Evolutionary conservation across 2,329 filamentous ascomycete genomes (phyloP), one percentile per base, ranked within the genome.

Genomic region (Colletotrichum tamarilloi): DNA sequence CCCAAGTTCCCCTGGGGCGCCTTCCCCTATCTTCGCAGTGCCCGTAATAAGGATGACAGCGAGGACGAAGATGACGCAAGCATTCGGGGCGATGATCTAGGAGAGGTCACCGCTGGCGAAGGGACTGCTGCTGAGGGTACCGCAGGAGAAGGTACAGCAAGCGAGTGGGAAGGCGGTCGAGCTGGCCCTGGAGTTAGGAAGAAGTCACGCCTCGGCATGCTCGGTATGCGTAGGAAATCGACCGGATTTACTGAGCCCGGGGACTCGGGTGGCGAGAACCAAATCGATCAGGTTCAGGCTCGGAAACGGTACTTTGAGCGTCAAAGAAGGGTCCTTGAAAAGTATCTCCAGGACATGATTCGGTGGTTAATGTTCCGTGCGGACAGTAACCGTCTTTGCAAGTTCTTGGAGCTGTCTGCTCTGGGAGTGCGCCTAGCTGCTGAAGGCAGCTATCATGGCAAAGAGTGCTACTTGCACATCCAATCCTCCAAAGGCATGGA

Each of bases 391-490:
- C 92, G 97, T 11, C 87, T 99, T 4, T 99, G 97, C 84, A 97
- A 97, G 76, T 99, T 99, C 81, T 86, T 99, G 2, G 97, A 99
- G 81, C 87, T 99, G 9, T 99, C 97, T 24, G 96, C 97, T 0
- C 87, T 99, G 5, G 97, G 97, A 26, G 95, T 99, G 62, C 92
- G 97, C 60, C 89, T 99, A 62, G 97, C 97, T 28, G 95, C 96
- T 0, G 97, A 99, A 82, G 95, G 95, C 32, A 97, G 95, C 78
- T 98, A 98, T 78, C 97, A 99, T 80, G 97, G 97, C 72, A 99
- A 99, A 82, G 97, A 99, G 83, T 97, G 97, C 19, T 95, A 94
- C 80, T 87, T 99, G 76, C 92, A 97, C 77, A 98, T 99, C 76
- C 94, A 97, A 78, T 97, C 95, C 6, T 92, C 93, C 19, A 97